Evolutionary conservation across 805 yeast genomes (phyloP).

Genomic region (Pichia occidentalis): DNA sequence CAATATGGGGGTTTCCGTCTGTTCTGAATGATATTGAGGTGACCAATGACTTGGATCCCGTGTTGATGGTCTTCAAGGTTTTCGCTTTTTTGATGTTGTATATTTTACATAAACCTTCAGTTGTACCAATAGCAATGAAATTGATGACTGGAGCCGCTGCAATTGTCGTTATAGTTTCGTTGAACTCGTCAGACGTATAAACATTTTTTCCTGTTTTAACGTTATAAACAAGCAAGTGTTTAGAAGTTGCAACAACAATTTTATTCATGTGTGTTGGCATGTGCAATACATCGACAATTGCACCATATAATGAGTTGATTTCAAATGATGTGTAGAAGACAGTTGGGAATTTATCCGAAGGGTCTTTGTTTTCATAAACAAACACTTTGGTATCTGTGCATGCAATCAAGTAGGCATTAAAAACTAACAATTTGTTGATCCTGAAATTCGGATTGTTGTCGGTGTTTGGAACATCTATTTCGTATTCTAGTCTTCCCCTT

Average conservation of each 20-base stretch:
- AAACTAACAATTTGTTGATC: slow-evolving; percentile 48
- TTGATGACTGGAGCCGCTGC: slow-evolving; percentile 86
- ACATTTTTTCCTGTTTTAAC: slow-evolving; percentile 70
- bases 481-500: slow-evolving; percentile 64
- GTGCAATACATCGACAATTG: slow-evolving; percentile 63
- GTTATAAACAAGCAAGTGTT: slow-evolving; percentile 58
- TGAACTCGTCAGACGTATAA: slow-evolving; percentile 42
- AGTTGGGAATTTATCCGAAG: slow-evolving; percentile 40
- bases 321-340: slow-evolving; percentile 61
- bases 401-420: slow-evolving; percentile 75
- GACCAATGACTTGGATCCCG: slow-evolving; percentile 36
- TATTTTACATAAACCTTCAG: slow-evolving; percentile 57
- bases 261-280: slow-evolving; percentile 92
- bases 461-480: slow-evolving; percentile 26
- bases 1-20: slow-evolving; percentile 80
- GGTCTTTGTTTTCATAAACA: slow-evolving; percentile 28
- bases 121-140: slow-evolving; percentile 69
- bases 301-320: slow-evolving; percentile 59
- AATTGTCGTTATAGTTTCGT: slow-evolving; percentile 56
- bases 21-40: slow-evolving; percentile 79
- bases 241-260: slow-evolving; percentile 71
- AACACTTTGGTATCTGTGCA: slow-evolving; percentile 33
- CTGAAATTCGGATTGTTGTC: slow-evolving; percentile 19
- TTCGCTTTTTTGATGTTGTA: slow-evolving; percentile 64
- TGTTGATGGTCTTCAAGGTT: slow-evolving; percentile 44